These are phyloP conservation scores for Meripilus lineatus DNA, from an alignment of 1,284 basidiomycete species.

Conservation along the genomic window DNA sequence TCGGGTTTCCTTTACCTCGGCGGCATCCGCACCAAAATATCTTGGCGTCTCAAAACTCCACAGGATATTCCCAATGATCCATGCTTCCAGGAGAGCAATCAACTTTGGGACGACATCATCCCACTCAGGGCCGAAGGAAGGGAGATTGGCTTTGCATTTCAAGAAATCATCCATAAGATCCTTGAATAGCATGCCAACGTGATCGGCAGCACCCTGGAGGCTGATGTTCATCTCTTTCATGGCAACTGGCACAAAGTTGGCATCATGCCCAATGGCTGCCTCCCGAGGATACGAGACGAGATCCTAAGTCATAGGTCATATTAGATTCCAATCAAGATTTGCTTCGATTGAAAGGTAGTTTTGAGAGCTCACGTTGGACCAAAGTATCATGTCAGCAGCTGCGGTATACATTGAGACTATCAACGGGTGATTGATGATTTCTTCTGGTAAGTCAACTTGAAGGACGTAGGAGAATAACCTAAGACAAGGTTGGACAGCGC, in stretches of 20 bases:
- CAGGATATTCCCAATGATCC: slow-evolving; percentile 32
- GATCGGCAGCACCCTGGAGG: slow-evolving; percentile 57
- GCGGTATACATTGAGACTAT: slow-evolving; percentile 53
- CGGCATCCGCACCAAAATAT: too few relatives aligned
- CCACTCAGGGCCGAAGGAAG: slow-evolving; percentile 43
- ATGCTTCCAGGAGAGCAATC: slow-evolving; percentile 30
- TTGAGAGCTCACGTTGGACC: slow-evolving; percentile 32
- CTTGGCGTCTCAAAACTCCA: slow-evolving; percentile 37
- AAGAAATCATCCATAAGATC: slow-evolving; percentile 45
- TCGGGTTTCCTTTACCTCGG: too few relatives aligned
- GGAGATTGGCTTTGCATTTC: slow-evolving; percentile 38
- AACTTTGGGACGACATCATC: slow-evolving; percentile 44
- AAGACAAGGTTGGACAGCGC: slow-evolving; percentile 59
- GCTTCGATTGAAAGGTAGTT: background rate
- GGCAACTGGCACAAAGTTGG: slow-evolving; percentile 64
- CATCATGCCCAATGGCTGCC: slow-evolving; percentile 59
- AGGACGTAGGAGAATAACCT: slow-evolving; percentile 56
- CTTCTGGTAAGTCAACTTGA: slow-evolving; percentile 57
- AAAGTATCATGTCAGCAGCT: slow-evolving; percentile 60
- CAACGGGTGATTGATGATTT: slow-evolving; percentile 48
- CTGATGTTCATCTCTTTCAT: slow-evolving; percentile 48
- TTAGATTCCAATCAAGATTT: too few relatives aligned
- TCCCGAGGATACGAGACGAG: slow-evolving; percentile 73
- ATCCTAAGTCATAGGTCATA: slow-evolving; percentile 53
- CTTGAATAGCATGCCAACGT: slow-evolving; percentile 48